These are phyloP conservation scores for Aureobasidium uvarum DNA, from an alignment of 2,329 filamentous ascomycete genomes.

Conservation along the genomic window DNA sequence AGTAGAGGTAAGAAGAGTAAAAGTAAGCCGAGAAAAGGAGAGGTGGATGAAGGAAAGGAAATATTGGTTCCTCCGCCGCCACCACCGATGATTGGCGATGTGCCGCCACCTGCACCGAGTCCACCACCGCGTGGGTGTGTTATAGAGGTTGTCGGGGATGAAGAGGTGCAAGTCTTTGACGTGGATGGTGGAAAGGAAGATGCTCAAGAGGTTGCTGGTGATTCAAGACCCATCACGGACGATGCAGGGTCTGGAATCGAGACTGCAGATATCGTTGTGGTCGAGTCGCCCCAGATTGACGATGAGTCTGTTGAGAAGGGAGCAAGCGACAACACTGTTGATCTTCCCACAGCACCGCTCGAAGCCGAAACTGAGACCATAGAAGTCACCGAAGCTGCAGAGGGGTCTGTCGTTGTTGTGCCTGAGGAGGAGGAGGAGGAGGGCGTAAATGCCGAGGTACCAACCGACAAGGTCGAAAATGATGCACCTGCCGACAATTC, in stretches of 20 bases:
- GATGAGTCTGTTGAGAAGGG: background rate
- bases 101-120: conserved; percentile 2
- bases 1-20: background rate
- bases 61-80: background rate
- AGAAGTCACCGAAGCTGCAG: background rate
- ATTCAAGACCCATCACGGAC: background rate
- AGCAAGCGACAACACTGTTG: background rate
- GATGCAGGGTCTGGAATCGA: background rate
- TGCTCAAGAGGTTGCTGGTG: background rate
- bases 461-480: background rate
- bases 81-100: background rate
- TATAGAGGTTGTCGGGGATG: background rate
- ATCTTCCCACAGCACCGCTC: background rate
- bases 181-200: background rate
- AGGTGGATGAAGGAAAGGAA: background rate
- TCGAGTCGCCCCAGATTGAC: background rate
- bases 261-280: background rate
- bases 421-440: background rate
- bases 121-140: background rate
- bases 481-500: too few species aligned
- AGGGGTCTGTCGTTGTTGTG: background rate
- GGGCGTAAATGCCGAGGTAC: background rate
- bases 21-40: background rate
- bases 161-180: background rate
- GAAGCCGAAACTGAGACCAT: background rate